Conservation (phyloP, 1,284 basidiomycete genomes). For the Moesziomyces globuligerus region DNA sequence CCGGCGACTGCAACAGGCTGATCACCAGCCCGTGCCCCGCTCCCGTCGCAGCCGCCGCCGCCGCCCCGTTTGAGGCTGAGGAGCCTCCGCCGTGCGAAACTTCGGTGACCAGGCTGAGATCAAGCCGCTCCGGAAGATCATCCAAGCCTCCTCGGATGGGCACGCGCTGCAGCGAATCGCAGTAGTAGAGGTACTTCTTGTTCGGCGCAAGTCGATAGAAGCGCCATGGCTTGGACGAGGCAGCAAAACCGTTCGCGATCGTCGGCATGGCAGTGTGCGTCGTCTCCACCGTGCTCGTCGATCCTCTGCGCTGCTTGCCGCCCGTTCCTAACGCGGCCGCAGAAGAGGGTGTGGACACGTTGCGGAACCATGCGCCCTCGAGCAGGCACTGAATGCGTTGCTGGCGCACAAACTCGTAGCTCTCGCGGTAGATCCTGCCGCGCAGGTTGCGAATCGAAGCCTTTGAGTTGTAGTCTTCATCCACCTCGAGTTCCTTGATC, state of each 20-base stretch:
- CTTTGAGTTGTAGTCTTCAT: constrained; percentile 75
- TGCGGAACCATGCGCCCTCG: constrained; percentile 91
- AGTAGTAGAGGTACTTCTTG: constrained; percentile 81
- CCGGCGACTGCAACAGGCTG: constrained; percentile 51
- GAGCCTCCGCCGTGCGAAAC: constrained; percentile 21
- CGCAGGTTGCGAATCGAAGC: constrained; percentile 74
- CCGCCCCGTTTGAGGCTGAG: too few relatives aligned
- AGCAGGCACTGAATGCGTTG: constrained; percentile 88
- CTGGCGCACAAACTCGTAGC: constrained; percentile 88
- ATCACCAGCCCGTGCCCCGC: constrained; percentile 31
- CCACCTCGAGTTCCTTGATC: constrained; percentile 90
- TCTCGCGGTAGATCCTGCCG: constrained; percentile 87
- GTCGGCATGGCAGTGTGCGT: constrained; percentile 9
- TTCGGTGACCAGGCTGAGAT: constrained; percentile 65
- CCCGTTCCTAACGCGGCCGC: background rate
- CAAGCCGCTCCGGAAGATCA: constrained; percentile 79
- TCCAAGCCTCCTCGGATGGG: constrained; percentile 82
- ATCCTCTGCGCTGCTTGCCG: constrained; percentile 13
- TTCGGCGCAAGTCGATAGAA: constrained; percentile 70
- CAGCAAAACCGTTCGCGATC: constrained; percentile 4
- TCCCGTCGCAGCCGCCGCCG: background rate
- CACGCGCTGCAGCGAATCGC: constrained; percentile 80
- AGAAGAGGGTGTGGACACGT: constrained; percentile 57
- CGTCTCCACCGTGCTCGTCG: constrained; percentile 35
- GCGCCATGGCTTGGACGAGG: constrained; percentile 55